phyloP scores from a whole-genome alignment of 176 grass and related monocot genomes.

The Hordeum vulgare region MorexV3_pseudomolecules_assembly NC_058521.1:563120168-563120667 shows the following conservation, averaged over 20 bases:
- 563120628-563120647: neutral
- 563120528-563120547: neutral
- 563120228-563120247: constrained; percentile 43
- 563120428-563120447: neutral
- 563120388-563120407: neutral
- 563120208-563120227: constrained; percentile 3
- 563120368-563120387: neutral
- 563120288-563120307: constrained; percentile 67
- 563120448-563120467: neutral
- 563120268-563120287: constrained; percentile 80
- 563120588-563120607: neutral
- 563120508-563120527: neutral
- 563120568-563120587: neutral
- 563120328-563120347: constrained; percentile 51
- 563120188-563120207: neutral
- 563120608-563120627: neutral
- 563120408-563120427: neutral
- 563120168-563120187: neutral
- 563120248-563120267: constrained; percentile 70
- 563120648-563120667: neutral
- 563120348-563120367: constrained; percentile 10
- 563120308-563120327: constrained; percentile 71
- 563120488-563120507: neutral
- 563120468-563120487: neutral
- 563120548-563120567: neutral